Base-by-base conservation (phyloP, 805 yeast genomes). In the Spathaspora girioi region DNA sequence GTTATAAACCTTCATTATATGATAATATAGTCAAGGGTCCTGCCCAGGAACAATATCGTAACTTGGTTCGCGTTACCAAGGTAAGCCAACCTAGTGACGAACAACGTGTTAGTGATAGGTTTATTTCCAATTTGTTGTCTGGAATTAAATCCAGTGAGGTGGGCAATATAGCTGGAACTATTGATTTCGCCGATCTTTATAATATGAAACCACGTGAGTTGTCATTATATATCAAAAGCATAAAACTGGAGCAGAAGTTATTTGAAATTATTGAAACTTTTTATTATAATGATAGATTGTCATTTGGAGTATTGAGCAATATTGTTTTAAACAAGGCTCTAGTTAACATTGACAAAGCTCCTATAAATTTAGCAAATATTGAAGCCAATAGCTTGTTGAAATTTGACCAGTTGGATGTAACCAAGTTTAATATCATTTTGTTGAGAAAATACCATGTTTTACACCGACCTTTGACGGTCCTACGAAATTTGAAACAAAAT, bases 361-460 rank as follows among this genome's bases (percentile, higher is more conserved):
- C 67, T 8, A 56, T 68, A 6, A 54, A 54, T 43, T 45, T 54
- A 4, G 32, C 48, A 3, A 47, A 50, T 5, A 53, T 63, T 49
- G 46, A 50, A 9, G 46, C 52, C 20, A 65, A 68, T 63, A 47
- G 52, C 18, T 23, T 27, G 17, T 45, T 45, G 38, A 31, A 45
- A 1, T 45, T 45, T 17, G 23, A 17, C 15, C 52, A 50, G 11
- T 7, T 56, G n/a, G 62, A 65, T 45, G 56, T 59, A n/a, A 48
- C 55, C 7, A 69, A 69, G 49, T 57, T 70, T 38, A 57, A 63
- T 18, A 61, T 72, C n/a, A 52, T 71, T 11, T 54, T 71, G 19
- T 51, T 73, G 52, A 70, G 70, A 52, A 73, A 73, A 54, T 67
- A 60, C 58, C 66, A 71, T 46, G 74, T 66, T 45, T 52, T 71